Evolutionary conservation across 2,329 filamentous ascomycete genomes (phyloP).

Genomic region (Neospermospora avenae): DNA sequence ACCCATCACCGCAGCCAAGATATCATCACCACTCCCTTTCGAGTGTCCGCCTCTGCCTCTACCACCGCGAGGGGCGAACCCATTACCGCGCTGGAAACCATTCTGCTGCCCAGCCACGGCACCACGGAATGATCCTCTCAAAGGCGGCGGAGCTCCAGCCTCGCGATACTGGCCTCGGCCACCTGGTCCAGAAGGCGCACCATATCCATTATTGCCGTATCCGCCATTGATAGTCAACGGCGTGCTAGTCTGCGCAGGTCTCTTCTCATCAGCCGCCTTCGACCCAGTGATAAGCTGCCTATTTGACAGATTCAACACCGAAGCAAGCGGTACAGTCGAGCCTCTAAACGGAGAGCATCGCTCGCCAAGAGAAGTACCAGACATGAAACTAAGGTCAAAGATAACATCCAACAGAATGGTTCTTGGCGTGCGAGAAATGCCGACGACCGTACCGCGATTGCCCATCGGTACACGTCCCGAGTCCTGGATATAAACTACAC

Average conservation of each 20-base stretch:
- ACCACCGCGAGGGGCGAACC: constrained; percentile 32
- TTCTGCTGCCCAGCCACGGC: constrained; percentile 48
- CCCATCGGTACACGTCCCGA: constrained; percentile 94
- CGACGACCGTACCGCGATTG: constrained; percentile 88
- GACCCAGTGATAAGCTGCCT: constrained; percentile 75
- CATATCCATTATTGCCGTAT: constrained; percentile 40
- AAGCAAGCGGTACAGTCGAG: constrained; percentile 83
- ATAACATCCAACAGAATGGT: constrained; percentile 84
- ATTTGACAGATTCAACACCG: constrained; percentile 82
- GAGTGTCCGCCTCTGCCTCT: constrained; percentile 36
- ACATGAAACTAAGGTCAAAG: constrained; percentile 96
- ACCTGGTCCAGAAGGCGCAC: constrained; percentile 50
- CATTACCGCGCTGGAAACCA: constrained; percentile 40
- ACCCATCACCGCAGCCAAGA: constrained; percentile 14
- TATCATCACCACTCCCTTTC: constrained; percentile 20
- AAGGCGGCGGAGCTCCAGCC: constrained; percentile 50
- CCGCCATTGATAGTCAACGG: constrained; percentile 50
- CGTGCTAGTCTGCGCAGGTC: constrained; percentile 44
- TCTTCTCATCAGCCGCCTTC: constrained; percentile 53
- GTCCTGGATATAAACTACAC: constrained; percentile 87
- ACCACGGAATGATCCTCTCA: constrained; percentile 56
- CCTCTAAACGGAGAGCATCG: constrained; percentile 92
- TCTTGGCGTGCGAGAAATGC: constrained; percentile 83
- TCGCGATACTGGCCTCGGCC: constrained; percentile 61
- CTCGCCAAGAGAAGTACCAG: constrained; percentile 85